Evolutionary conservation across 2,329 filamentous ascomycete genomes (phyloP), one percentile per base, ranked within the genome.

Genomic region (Cryphonectria naterciae): DNA sequence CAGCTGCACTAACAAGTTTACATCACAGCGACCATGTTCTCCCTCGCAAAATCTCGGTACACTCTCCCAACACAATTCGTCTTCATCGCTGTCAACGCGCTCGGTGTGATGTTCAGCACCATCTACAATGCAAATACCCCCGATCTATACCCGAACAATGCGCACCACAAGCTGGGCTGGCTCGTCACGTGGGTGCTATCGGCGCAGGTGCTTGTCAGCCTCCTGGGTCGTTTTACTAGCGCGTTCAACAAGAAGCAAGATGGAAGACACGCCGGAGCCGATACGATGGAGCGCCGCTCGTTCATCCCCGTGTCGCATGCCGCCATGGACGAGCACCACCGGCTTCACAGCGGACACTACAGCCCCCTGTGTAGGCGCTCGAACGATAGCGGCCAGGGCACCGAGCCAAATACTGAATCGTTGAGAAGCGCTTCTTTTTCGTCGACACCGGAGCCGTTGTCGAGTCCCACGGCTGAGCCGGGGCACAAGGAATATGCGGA

Each of bases 81-180:
- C 11, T 95, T 95, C 79, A 79, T 92, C 60, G 81, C 85, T 1
- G 78, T 86, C 49, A 93, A 94, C 77, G 85, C 84, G 3, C 75
- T 91, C 1, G 93, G 91, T 25, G 75, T 95, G 35, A 77, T 93
- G 19, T 78, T 92, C 37, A 89, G 88, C 10, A 86, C 88, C 65
- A 83, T 93, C 46, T 97, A 97, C 84, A 94, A 96, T 79, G 85
- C 87, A 70, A 89, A 88, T 74, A 97, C 94, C 0, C 94, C 94
- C 0, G 93, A 97, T 77, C 83, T 98, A 32, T 98, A 97, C 79
- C 90, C 90, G 43, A 91, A 92, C 78, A 97, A 97, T 78, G 88
- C 92, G n/a, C 95, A 98, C 80, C 91, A 94, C 83, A 94, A 93
- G 79, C 86, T 95, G 60, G 94, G 94, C 68, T 98, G 95, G 95